These are phyloP conservation scores for Ophiostoma angusticollis DNA, from an alignment of 2,329 filamentous ascomycete genomes.

Conservation along the genomic window DNA sequence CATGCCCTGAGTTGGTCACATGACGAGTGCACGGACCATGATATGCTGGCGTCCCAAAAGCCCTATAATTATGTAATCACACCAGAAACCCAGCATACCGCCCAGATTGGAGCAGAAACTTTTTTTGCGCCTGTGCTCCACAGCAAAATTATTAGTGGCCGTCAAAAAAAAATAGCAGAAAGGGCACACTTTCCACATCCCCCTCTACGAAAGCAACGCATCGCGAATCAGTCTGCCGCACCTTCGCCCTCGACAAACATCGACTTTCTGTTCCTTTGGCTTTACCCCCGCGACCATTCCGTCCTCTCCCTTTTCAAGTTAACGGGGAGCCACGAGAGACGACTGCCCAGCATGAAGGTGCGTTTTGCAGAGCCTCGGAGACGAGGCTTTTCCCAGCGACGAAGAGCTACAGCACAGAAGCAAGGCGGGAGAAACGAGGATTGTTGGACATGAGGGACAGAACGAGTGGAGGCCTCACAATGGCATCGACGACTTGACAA, in stretches of 20 bases:
- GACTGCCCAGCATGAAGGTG: conserved; percentile 15
- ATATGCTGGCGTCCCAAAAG: conserved; percentile 5
- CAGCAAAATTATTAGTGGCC: conserved; percentile 5
- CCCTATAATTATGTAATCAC: conserved; percentile 15
- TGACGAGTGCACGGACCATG: conserved; percentile 6
- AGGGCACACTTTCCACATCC: no score
- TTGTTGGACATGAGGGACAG: no score
- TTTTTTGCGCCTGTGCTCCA: conserved; percentile 7
- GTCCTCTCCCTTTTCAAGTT: conserved; percentile 9
- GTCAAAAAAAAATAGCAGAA: conserved; percentile 6
- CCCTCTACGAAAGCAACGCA: no score
- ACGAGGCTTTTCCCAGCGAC: neutral
- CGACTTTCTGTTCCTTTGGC: conserved; percentile 10
- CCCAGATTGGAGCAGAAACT: conserved; percentile 8
- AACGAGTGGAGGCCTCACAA: no score
- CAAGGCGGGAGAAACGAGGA: no score
- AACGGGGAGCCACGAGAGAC: conserved; percentile 4
- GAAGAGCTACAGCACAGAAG: neutral
- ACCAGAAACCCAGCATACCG: no score
- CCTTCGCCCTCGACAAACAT: no score
- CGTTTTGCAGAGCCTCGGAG: conserved; percentile 3
- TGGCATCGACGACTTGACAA: no score
- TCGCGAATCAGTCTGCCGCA: no score
- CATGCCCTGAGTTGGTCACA: conserved; percentile 4
- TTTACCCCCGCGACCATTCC: conserved; percentile 7